phyloP scores from a whole-genome alignment of 2,329 filamentous ascomycete genomes.

The Sporothrix phasma region DNA sequence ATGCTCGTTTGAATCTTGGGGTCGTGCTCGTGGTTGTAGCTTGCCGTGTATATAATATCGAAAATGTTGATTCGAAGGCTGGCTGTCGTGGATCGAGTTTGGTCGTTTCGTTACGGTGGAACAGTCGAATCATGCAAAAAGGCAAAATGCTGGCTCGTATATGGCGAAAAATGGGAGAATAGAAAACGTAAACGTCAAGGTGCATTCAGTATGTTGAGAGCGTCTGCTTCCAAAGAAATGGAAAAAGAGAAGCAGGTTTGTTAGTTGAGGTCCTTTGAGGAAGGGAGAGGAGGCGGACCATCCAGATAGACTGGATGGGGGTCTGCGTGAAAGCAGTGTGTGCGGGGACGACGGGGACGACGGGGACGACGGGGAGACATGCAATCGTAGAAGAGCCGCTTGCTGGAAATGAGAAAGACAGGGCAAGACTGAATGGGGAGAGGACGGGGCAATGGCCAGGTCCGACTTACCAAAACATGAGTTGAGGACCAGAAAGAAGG shows the following conservation, averaged over 20 bases:
- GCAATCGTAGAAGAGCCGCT: not conserved
- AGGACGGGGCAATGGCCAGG: not conserved
- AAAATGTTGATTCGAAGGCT: not conserved
- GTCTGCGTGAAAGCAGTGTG: not conserved
- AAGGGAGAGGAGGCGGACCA: not conserved
- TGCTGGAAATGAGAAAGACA: not conserved
- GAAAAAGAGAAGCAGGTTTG: not conserved
- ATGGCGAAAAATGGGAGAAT: not conserved
- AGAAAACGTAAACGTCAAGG: not conserved
- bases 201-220: not conserved
- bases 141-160: not conserved
- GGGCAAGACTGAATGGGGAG: not conserved
- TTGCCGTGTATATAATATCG: not conserved
- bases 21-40: not conserved
- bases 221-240: not conserved
- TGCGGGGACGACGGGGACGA: conserved; percentile 3
- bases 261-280: not conserved
- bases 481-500: not conserved
- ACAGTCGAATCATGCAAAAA: conserved; percentile 10
- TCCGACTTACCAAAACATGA: not conserved
- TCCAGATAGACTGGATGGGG: not conserved
- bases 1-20: not conserved
- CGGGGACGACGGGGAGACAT: not conserved
- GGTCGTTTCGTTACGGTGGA: conserved; percentile 13
- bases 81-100: not conserved